These are phyloP conservation scores for Lotus japonicus DNA, from an alignment of 306 rosid genomes.

Conservation along the genomic window DNA sequence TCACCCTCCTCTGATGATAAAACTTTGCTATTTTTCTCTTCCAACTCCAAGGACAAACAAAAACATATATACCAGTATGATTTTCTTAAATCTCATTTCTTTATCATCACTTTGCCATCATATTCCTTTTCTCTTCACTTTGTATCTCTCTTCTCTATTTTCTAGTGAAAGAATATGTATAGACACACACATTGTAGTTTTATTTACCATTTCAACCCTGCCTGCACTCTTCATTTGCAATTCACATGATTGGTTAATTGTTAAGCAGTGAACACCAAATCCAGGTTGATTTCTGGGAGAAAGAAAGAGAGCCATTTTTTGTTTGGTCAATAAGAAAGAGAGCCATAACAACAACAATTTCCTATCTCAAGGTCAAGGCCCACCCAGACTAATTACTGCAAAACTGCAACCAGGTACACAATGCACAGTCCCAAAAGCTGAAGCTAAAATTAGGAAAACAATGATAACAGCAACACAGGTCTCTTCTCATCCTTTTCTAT, in stretches of 20 bases:
- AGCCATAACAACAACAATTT: constrained; percentile 5
- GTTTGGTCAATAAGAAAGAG: too few species aligned
- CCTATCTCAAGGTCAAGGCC: constrained; percentile 20
- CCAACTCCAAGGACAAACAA: background rate
- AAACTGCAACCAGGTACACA: constrained; percentile 9
- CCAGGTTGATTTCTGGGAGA: constrained; percentile 1
- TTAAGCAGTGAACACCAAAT: background rate
- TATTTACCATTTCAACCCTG: constrained; percentile 20
- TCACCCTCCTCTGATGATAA: background rate
- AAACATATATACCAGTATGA: too few species aligned
- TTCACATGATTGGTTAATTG: background rate
- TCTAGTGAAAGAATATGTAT: background rate
- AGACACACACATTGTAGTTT: background rate
- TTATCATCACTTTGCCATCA: too few species aligned
- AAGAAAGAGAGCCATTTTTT: constrained; percentile 10
- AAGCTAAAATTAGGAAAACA: constrained; percentile 15
- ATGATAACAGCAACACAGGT: constrained; percentile 16
- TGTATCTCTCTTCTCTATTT: too few species aligned
- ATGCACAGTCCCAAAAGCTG: background rate
- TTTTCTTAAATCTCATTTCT: too few species aligned
- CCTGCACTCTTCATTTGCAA: background rate
- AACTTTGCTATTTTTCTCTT: background rate
- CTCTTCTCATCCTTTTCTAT: constrained; percentile 27
- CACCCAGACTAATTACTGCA: constrained; percentile 4
- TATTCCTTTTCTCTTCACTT: too few species aligned